These are phyloP conservation scores for Ceratocystis cacaofunesta DNA, from an alignment of 2,329 filamentous ascomycete genomes.

Conservation along the genomic window DNA sequence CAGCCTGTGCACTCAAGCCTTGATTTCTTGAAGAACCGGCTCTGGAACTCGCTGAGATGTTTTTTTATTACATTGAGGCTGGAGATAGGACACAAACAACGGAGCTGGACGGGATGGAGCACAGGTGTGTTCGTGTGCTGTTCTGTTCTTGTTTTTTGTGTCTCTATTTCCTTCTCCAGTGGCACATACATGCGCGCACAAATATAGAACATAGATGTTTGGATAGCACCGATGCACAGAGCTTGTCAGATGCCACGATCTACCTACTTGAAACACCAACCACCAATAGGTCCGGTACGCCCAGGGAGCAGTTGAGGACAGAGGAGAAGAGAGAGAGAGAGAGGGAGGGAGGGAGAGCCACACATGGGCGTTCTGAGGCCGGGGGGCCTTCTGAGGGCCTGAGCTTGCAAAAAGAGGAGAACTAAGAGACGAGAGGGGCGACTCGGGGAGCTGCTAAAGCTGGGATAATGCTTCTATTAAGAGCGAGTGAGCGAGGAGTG, in stretches of 20 bases:
- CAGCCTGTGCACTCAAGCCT: neutral
- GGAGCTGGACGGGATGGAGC: neutral
- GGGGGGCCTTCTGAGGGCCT: no score
- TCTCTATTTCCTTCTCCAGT: neutral
- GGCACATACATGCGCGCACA: neutral
- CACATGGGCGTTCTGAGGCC: no score
- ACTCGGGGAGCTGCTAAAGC: neutral
- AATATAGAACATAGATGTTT: neutral
- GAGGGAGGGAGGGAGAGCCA: neutral
- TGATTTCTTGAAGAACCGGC: no score
- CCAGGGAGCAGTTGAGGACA: neutral
- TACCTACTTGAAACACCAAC: neutral
- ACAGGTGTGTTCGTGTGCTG: neutral
- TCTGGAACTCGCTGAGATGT: no score
- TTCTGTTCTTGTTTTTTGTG: no score
- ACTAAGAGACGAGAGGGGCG: neutral
- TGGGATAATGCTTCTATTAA: no score
- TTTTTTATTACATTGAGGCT: no score
- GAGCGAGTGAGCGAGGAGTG: no score
- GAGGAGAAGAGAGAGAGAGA: neutral
- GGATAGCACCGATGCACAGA: neutral
- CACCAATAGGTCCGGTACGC: neutral
- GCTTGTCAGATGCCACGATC: constrained; percentile 3
- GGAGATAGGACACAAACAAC: no score
- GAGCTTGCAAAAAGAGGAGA: no score